These are phyloP conservation scores for Pigoraptor vietnamica DNA, from an alignment of 78 protist species.

Conservation along the genomic window DNA sequence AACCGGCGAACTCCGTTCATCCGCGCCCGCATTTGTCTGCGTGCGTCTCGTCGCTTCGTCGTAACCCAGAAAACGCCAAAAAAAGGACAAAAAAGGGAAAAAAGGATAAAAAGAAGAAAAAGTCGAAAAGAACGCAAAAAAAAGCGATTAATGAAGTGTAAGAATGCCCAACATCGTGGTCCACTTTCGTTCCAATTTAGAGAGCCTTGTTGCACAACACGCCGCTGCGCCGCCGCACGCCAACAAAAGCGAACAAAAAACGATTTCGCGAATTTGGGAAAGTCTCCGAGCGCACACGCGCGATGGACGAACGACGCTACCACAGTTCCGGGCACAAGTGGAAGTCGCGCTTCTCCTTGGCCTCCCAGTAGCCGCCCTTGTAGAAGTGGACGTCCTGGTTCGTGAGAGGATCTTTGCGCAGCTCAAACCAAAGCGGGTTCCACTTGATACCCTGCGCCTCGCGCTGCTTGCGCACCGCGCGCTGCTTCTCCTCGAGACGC, in stretches of 20 bases:
- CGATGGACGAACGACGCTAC: background rate
- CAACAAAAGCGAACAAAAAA: too few relatives aligned
- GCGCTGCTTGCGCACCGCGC: constrained; percentile 6
- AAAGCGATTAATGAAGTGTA: background rate
- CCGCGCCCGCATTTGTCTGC: background rate
- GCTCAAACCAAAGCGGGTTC: background rate
- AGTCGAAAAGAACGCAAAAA: background rate
- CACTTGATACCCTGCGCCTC: background rate
- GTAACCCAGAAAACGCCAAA: background rate
- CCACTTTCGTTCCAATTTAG: too few relatives aligned
- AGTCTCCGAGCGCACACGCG: background rate
- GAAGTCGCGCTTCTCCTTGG: background rate
- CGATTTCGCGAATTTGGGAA: too few relatives aligned
- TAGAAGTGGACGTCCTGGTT: background rate
- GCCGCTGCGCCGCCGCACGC: too few relatives aligned
- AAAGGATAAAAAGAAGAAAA: background rate
- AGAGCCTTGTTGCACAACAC: too few relatives aligned
- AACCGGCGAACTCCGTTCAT: too few relatives aligned
- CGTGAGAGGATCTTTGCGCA: background rate
- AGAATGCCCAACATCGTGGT: too few relatives aligned
- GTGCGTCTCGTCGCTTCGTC: background rate
- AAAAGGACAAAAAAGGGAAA: background rate
- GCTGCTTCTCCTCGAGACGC: constrained; percentile 22
- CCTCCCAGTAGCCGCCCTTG: constrained; percentile 24
- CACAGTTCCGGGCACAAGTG: background rate